Evolutionary conservation across 1,139 yeast genomes (phyloP), one percentile per base, ranked within the genome.

Genomic region (Suhomyces bokatorum): DNA sequence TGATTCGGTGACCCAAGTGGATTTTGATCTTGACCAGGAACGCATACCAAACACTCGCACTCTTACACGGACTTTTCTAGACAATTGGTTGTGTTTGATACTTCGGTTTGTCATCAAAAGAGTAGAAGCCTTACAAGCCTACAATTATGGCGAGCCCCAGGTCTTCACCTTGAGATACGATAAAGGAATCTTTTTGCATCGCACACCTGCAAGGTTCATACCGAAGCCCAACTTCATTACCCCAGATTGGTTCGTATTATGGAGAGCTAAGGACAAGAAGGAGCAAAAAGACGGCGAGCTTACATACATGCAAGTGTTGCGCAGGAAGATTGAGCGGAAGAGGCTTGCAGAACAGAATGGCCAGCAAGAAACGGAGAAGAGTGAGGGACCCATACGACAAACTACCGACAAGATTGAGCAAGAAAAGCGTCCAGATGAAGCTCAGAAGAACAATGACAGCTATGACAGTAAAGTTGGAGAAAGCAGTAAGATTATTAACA

Each of bases 81-180:
- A 43, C 16, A 39, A 39, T 3, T 43, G 45, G 45, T 35, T 43
- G 29, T 11, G 27, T 9, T 38, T 42, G 6, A 27, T 42, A 10
- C 12, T 38, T 6, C 20, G 15, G 8, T 42, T 43, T 11, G 27
- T 39, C 10, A 24, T 15, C 8, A 10, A 15, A 3, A 22, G 24
- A 16, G 17, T 22, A 2, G 16, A 16, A 6, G 4, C 6, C 4
- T 13, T 6, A 3, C n/a, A 3, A 13, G 4, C 22, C 12, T 11
- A 9, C 9, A 13, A 10, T 4, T 4, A 2, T 5, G 10, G 3
- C 10, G 22, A 4, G 6, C 40, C 40, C 9, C 15, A 24, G 6
- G 14, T 9, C 12, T 37, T 37, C 11, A 22, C 35, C 26, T 31
- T 37, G 17, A 20, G 13, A 12, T 37, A 20, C 11, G 12, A 37